Conservation (phyloP, 2,329 filamentous ascomycete genomes). For the Chaetomiaceae sp. region DNA sequence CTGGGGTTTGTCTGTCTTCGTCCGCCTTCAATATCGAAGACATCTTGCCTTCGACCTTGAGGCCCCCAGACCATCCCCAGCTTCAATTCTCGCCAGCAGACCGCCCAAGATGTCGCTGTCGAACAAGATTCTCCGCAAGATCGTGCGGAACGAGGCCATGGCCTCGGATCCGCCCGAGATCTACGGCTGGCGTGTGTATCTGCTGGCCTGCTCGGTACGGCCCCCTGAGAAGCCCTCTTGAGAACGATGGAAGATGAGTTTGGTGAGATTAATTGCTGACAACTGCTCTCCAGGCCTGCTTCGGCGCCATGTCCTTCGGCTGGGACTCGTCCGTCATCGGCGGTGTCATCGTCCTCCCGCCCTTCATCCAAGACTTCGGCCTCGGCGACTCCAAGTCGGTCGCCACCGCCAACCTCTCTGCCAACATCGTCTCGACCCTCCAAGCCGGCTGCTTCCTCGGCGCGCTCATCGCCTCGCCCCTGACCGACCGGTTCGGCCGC, state of each 20-base stretch:
- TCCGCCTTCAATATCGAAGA: not conserved
- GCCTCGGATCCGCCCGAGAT: conserved; percentile 62
- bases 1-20: conserved; percentile 1
- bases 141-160: conserved; percentile 58
- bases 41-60: not conserved
- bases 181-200: conserved; percentile 66
- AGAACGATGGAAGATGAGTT: too few relatives aligned
- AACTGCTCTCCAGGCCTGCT: conserved; percentile 34
- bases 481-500: conserved; percentile 52
- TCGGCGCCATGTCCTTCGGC: conserved; percentile 56
- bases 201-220: conserved; percentile 55
- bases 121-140: conserved; percentile 35
- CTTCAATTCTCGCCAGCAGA: too few relatives aligned
- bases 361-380: conserved; percentile 54
- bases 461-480: conserved; percentile 43
- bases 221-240: too few relatives aligned
- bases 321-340: conserved; percentile 62
- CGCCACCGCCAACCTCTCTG: conserved; percentile 51
- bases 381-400: conserved; percentile 39
- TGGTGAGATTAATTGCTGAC: conserved; percentile 10
- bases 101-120: conserved; percentile 22
- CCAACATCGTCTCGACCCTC: conserved; percentile 60
- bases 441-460: conserved; percentile 41
- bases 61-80: too few relatives aligned
- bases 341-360: conserved; percentile 56